Percentiles rank a stretch among this genome's conserved stretches.
phyloP scores from a whole-genome alignment of 2,329 filamentous ascomycete genomes.

The Talaromyces sp. region DNA sequence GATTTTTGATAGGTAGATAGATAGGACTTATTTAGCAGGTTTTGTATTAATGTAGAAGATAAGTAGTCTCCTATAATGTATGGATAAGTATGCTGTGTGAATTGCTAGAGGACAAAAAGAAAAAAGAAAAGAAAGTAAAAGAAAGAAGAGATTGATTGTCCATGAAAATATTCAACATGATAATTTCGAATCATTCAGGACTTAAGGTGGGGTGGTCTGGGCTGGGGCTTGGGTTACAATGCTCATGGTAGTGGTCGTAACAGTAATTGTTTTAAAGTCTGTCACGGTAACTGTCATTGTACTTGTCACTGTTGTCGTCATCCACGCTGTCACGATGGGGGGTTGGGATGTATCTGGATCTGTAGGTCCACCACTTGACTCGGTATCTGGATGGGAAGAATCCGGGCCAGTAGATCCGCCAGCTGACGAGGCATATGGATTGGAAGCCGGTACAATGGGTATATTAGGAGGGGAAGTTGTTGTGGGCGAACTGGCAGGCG shows the following conservation, averaged over 20 bases:
- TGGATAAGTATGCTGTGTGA: not conserved
- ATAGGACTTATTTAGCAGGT: not conserved
- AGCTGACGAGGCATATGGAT: not conserved
- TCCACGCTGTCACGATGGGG: not conserved
- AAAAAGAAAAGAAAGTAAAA: not conserved
- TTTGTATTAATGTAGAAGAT: not conserved
- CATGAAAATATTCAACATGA: not conserved
- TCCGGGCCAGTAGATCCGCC: not conserved
- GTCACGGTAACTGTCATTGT: conserved; percentile 16
- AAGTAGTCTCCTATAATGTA: not conserved
- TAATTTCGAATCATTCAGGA: not conserved
- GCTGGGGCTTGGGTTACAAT: conserved; percentile 3
- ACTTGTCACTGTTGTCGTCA: not conserved
- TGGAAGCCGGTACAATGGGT: not conserved
- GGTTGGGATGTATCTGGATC: not conserved
- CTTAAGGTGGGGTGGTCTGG: not conserved
- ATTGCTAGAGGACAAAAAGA: not conserved
- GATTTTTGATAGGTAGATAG: too few species aligned
- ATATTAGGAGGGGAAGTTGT: not conserved
- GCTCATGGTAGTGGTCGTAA: conserved; percentile 15
- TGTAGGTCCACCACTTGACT: not conserved
- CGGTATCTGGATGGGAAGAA: too few species aligned
- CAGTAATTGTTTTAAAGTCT: not conserved
- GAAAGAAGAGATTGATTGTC: not conserved
- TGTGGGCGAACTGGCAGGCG: not conserved